Percentiles rank a stretch among this genome's conserved stretches.
These are phyloP conservation scores for Turnera subulata DNA, from an alignment of 345 rosid genomes.

Conservation along the genomic window DNA sequence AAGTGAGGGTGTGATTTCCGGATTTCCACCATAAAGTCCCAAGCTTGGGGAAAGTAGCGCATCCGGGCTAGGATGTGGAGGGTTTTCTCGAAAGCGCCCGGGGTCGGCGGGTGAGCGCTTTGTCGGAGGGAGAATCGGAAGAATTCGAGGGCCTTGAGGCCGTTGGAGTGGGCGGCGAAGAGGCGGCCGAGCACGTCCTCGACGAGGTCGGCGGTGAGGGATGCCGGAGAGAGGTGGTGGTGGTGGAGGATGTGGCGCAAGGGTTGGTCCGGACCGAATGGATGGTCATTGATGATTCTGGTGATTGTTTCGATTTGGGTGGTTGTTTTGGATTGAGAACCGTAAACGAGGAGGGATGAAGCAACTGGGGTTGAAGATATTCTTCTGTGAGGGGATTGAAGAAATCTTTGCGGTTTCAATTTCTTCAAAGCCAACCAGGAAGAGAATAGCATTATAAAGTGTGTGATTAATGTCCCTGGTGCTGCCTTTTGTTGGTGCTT, in stretches of 20 bases:
- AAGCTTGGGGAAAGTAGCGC: conserved; percentile 86
- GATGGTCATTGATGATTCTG: conserved; percentile 67
- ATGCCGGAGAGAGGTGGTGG: no score
- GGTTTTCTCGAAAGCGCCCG: conserved; percentile 72
- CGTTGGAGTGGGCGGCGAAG: conserved; percentile 82
- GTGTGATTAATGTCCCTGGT: no score
- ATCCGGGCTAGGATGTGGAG: conserved; percentile 76
- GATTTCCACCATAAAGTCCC: conserved; percentile 66
- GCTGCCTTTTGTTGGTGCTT: no score
- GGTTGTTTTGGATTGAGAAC: not conserved
- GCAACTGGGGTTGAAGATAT: no score
- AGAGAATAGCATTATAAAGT: no score
- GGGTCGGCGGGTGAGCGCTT: conserved; percentile 35
- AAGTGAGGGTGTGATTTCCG: conserved; percentile 36
- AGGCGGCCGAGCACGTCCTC: conserved; percentile 79
- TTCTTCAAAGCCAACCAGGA: no score
- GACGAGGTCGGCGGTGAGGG: conserved; percentile 37
- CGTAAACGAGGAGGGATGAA: no score
- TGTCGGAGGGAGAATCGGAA: conserved; percentile 46
- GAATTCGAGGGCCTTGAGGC: conserved; percentile 84
- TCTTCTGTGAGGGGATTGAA: no score
- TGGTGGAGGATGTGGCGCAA: conserved; percentile 45
- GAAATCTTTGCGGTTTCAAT: no score
- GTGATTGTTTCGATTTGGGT: conserved; percentile 44
- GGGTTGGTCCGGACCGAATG: conserved; percentile 59